Base-by-base conservation (phyloP, 495 filamentous ascomycete species). In the Chaetomium tenue region DNA sequence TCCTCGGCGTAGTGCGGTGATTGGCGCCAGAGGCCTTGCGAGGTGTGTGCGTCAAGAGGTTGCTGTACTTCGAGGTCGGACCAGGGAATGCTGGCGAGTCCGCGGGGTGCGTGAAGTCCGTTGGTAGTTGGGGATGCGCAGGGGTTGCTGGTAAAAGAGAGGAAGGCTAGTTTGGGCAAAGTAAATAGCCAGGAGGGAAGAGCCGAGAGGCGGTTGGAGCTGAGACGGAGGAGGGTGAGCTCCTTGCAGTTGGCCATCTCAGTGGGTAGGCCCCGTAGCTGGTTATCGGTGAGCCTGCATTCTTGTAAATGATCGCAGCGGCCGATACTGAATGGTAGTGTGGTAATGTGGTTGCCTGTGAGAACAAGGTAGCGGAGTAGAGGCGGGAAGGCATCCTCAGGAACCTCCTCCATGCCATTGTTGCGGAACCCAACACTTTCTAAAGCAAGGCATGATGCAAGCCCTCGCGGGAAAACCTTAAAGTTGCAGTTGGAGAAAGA, bases 401-500 rank as follows among this genome's bases (percentile, higher is more conserved):
- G 78, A 50, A 81, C 71, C 4, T 66, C 63, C 25, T 61, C 64
- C 76, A 83, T 81, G 63, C 61, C 61, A 65, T 83, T 83, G 56
- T 63, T 64, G n/a, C 76, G 75, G 69, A 82, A 79, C 8, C 75
- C 78, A 30, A 80, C 72, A 72, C 78, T 82, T 64, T 79, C 76
- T 25, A 82, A 74, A 51, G 70, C 65, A 11, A 72, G 75, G 63
- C 78, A 80, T 71, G 70, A 52, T 59, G 74, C 72, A 26, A 81
- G 61, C 56, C 73, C 72, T n/a, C 56, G 63, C 1, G 79, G 78
- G 40, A 82, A 83, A 46, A 72, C 65, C 3, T 67, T 58, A 65
- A 82, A 83, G 42, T 71, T 76, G 73, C 79, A 81, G 63, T 77
- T 63, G 23, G 77, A 79, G 42, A 83, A 75, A 57, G 79, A 75